Evolutionary conservation across 805 yeast genomes (phyloP).

Genomic region (Lachancea dasiensis): DNA sequence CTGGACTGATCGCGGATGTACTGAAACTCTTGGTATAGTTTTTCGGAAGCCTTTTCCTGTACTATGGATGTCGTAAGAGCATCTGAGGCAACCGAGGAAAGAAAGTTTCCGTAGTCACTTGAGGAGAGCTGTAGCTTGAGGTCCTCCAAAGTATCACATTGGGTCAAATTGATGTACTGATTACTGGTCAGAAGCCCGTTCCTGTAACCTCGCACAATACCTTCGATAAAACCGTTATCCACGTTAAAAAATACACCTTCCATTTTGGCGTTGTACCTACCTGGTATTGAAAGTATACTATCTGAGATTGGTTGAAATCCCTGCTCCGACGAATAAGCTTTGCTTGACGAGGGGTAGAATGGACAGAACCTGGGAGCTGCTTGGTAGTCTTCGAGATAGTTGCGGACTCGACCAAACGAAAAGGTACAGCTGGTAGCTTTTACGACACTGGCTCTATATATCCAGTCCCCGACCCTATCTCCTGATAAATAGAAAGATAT

Average conservation of each 20-base stretch:
- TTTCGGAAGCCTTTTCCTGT: slow-evolving; percentile 69
- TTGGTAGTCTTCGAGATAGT: too few relatives aligned
- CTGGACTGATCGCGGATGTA: slow-evolving; percentile 80
- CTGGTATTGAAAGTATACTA: too few relatives aligned
- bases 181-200: slow-evolving; percentile 69
- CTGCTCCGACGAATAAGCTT: too few relatives aligned
- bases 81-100: slow-evolving; percentile 68
- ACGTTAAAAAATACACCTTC: slow-evolving; percentile 91
- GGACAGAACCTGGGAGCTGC: too few relatives aligned
- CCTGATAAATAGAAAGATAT: too few relatives aligned
- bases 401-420: too few relatives aligned
- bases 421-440: too few relatives aligned
- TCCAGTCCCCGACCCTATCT: too few relatives aligned
- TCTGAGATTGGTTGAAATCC: too few relatives aligned
- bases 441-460: too few relatives aligned
- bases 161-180: slow-evolving; percentile 89
- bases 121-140: slow-evolving; percentile 89
- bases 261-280: too few relatives aligned
- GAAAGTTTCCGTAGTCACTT: slow-evolving; percentile 90
- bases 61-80: slow-evolving; percentile 83
- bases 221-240: slow-evolving; percentile 88
- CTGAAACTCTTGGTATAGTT: slow-evolving; percentile 76
- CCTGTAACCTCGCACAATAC: slow-evolving; percentile 89
- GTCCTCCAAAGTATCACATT: slow-evolving; percentile 93
- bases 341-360: too few relatives aligned